Base-by-base conservation (phyloP, 1,284 basidiomycete species). In the Irpex sp. region DNA sequence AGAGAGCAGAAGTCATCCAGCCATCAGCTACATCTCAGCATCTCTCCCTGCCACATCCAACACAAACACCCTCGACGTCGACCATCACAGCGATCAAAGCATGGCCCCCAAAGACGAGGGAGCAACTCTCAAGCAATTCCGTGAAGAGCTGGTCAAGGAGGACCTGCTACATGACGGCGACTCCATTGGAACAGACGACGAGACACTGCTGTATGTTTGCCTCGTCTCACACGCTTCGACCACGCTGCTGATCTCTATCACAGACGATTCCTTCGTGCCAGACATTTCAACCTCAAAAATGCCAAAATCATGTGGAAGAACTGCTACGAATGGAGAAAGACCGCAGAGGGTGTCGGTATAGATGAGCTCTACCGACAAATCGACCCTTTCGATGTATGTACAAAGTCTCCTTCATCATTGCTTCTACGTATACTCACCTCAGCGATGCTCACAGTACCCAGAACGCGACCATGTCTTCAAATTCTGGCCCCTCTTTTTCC, bases 401-500 rank as follows among this genome's bases (percentile, higher is more conserved):
- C 49, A 15, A 53, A 4, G 9, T 5, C 4, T 1, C 19, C 19
- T 26, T 9, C 21, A 7, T 11, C 13, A 11, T 11, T 21, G 17
- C 50, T 15, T 11, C 11, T 33, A n/a, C n/a, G n/a, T n/a, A n/a
- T n/a, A 53, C 15, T 53, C 50, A 53, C 15, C 50, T 53, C 15
- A 13, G 6, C 43, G 21, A 58, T 56, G 21, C 53, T 57, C 37
- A 58, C 66, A 90, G 89, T 90, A 86, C 69, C 87, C 87, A 1
- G 87, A 86, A 66, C 83, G 88, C 57, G 79, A 84, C 59, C 79
- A 81, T 3, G 83, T 91, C 11, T 89, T 89, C 68, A 82, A 88
- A 59, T 84, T 83, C 64, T 91, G 89, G 89, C 88, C 88, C 4
- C 82, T 90, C 76, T 89, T 76, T 64, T 89, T 89, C 68, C 89